Conservation (phyloP, 2,329 filamentous ascomycete species). For the Neophaeococcomyces mojaviensis region DNA sequence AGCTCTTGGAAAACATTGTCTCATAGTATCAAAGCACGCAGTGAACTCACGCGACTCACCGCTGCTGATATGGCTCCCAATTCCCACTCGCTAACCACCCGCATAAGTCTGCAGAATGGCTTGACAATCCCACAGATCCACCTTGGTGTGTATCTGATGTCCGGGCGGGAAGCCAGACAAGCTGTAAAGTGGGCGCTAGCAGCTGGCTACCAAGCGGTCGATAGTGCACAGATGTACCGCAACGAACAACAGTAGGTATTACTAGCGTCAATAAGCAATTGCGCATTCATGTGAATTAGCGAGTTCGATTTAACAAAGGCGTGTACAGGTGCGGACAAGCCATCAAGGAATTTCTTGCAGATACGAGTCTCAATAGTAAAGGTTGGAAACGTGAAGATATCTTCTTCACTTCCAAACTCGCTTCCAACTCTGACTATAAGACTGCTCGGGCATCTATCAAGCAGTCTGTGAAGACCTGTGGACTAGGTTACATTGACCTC, state of each 20-base stretch:
- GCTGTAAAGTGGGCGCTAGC: slow-evolving; percentile 53
- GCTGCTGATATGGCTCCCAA: slow-evolving; percentile 15
- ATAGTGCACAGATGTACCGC: slow-evolving; percentile 58
- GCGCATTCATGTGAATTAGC: no score
- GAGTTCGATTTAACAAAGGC: no score
- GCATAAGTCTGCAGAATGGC: slow-evolving; percentile 52
- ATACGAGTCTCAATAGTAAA: slow-evolving; percentile 38
- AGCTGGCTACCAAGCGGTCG: slow-evolving; percentile 36
- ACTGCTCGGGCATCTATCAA: slow-evolving; percentile 59
- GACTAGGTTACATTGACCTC: slow-evolving; percentile 68
- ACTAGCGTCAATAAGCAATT: no score
- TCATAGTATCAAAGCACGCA: no score
- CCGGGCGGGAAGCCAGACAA: slow-evolving; percentile 50
- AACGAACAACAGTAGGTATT: slow-evolving; percentile 69
- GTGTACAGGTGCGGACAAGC: slow-evolving; percentile 62
- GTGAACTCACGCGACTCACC: no score
- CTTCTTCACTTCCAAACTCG: slow-evolving; percentile 75
- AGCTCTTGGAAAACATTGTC: no score
- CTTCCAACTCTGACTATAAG: slow-evolving; percentile 60
- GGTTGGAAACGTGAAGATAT: slow-evolving; percentile 59
- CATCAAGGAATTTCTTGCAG: slow-evolving; percentile 50
- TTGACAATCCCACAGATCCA: slow-evolving; percentile 63
- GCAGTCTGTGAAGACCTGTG: slow-evolving; percentile 56
- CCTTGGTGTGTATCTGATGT: slow-evolving; percentile 66
- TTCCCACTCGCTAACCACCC: slow-evolving; percentile 18